Base-by-base conservation (phyloP, 768 basidiomycete species). In the Mycena maculata region DNA sequence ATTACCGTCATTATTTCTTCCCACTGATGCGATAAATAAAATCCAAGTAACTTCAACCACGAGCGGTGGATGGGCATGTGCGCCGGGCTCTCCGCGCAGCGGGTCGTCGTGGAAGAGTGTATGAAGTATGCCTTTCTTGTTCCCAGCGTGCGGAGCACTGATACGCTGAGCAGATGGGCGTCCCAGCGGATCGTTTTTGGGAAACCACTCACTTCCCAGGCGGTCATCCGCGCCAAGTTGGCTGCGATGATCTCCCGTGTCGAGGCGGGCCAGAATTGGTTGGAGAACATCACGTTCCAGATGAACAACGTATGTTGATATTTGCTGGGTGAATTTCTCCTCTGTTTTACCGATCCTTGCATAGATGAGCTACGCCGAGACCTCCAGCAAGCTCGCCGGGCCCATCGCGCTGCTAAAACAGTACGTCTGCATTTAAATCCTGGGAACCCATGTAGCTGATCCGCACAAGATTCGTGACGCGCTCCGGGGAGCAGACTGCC, bases 141-240 rank as follows among this genome's bases (percentile, higher is more conserved):
- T 47, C 31, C 22, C 15, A 31, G 22, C 23, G 48, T 15, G n/a
- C 7, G 3, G 20, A 8, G 48, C 20, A 38, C 54, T 16, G 3
- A n/a, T n/a, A 47, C 63, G 39, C 15, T 59, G 54, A 23, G 20
- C 65, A 94, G 92, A 74, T 98, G 96, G 96, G 85, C 93, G 20
- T 88, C 90, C 60, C 94, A 98, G 72, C 90, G 96, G 44, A 85
- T 91, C 57, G 95, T 95, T 20, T 98, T 98, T 73, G 95, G 95
- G 20, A 96, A 95, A 76, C 92, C 93, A 22, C 83, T 95, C 60
- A 86, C 86, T 60, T 82, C 88, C 28, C 93, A 96, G 74, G 86
- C 96, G 10, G 96, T 98, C 72, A 92, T 99, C 70, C 88, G 96
- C 20, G 82, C 91, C 31, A 97, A 96, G 80, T 85, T 99, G 47